A percentile compares a stretch with the other conserved stretches of the same genome.
phyloP scores from a whole-genome alignment of 805 yeast genomes.

The Schwanniomyces polymorphus region DNA sequence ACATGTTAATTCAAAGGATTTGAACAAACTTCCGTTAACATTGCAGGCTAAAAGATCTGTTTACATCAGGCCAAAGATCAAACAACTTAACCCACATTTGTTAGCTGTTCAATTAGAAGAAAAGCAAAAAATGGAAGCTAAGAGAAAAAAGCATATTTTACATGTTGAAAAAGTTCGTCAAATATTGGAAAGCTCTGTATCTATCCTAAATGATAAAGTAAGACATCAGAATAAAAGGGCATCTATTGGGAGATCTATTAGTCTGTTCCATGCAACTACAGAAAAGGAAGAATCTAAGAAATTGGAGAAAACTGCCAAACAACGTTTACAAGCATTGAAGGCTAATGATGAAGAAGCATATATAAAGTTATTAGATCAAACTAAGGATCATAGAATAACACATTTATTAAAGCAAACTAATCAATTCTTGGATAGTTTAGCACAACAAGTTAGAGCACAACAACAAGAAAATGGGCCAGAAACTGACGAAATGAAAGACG shows the following conservation, averaged over 20 bases:
- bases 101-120: slow-evolving; percentile 75
- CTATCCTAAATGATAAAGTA: slow-evolving; percentile 17
- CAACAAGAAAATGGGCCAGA: slow-evolving; percentile 51
- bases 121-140: slow-evolving; percentile 60
- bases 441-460: slow-evolving; percentile 77
- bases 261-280: slow-evolving; percentile 51
- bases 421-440: slow-evolving; percentile 70
- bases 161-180: slow-evolving; percentile 49
- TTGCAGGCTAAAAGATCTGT: slow-evolving; percentile 69
- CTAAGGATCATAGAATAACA: slow-evolving; percentile 84
- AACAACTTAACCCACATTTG: slow-evolving; percentile 71
- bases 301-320: slow-evolving; percentile 79
- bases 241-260: slow-evolving; percentile 32
- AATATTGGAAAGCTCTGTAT: slow-evolving; percentile 27
- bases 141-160: slow-evolving; percentile 47
- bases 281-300: slow-evolving; percentile 78
- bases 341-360: slow-evolving; percentile 89
- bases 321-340: slow-evolving; percentile 82
- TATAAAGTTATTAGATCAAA: slow-evolving; percentile 77
- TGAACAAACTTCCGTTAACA: slow-evolving; percentile 55
- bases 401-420: slow-evolving; percentile 81
- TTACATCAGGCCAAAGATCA: slow-evolving; percentile 66
- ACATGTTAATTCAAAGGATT: slow-evolving; percentile 51
- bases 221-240: slow-evolving; percentile 23
- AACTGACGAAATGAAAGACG: slow-evolving; percentile 20